A percentile compares a stretch with the other conserved stretches of the same genome.
phyloP scores from a whole-genome alignment of 345 rosid genomes.

The Jatropha curcas region DNA sequence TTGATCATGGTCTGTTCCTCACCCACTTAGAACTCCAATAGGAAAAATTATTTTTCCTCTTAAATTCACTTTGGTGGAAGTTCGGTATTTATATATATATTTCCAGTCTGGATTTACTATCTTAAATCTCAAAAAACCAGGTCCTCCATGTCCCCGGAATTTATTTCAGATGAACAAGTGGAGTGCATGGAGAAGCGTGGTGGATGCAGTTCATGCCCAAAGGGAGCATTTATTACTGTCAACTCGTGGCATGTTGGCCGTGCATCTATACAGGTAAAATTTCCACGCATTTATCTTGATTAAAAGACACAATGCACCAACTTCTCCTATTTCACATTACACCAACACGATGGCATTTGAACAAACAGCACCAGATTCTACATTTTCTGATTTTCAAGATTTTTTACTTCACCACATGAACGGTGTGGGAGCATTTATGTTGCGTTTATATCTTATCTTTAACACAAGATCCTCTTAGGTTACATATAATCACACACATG shows the following conservation, averaged over 20 bases:
- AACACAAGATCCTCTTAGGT: not conserved
- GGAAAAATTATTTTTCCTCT: not conserved
- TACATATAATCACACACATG: too few relatives aligned
- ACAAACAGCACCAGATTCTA: too few relatives aligned
- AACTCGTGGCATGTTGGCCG: slow-evolving; percentile 95
- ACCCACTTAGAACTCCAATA: not conserved
- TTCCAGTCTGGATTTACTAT: not conserved
- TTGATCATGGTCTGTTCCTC: not conserved
- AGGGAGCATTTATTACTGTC: slow-evolving; percentile 82
- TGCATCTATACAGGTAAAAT: slow-evolving; percentile 67
- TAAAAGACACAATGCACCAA: not conserved
- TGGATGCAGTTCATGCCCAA: slow-evolving; percentile 75
- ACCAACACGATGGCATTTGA: too few relatives aligned
- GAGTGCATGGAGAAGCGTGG: slow-evolving; percentile 82
- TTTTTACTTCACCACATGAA: too few relatives aligned
- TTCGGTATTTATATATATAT: not conserved
- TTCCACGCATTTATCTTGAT: not conserved
- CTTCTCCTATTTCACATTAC: not conserved
- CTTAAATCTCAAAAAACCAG: slow-evolving; percentile 39
- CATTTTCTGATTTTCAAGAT: too few relatives aligned
- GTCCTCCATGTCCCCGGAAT: slow-evolving; percentile 91
- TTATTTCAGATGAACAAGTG: slow-evolving; percentile 72
- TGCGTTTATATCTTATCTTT: too few relatives aligned
- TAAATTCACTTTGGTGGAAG: not conserved
- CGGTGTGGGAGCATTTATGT: too few relatives aligned